Percentiles rank a stretch among this genome's conserved stretches.
Conservation (phyloP, 129 eudicot genomes). For the Tanacetum coccineum region DNA sequence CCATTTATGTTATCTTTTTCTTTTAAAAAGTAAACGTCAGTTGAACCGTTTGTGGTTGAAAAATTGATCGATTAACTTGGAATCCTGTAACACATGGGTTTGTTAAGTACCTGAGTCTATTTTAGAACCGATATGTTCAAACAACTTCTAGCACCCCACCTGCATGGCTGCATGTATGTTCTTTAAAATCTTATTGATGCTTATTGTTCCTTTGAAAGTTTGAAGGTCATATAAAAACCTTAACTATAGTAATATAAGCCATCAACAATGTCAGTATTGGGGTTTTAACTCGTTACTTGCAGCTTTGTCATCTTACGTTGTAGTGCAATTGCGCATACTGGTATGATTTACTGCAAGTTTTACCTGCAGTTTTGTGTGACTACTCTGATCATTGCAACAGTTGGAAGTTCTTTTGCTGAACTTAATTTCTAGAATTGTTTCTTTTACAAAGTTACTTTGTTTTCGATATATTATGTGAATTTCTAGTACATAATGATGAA, state of each 20-base stretch:
- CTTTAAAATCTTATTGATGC: too few species aligned
- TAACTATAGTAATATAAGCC: not conserved
- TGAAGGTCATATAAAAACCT: too few species aligned
- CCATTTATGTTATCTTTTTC: not conserved
- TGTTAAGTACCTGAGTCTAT: not conserved
- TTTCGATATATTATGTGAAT: not conserved
- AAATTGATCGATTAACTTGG: not conserved
- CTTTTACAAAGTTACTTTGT: not conserved
- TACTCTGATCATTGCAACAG: not conserved
- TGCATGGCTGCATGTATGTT: too few species aligned
- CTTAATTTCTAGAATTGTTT: not conserved
- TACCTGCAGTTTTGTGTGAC: not conserved
- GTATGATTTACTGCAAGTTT: not conserved
- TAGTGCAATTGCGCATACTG: not conserved
- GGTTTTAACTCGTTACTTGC: not conserved
- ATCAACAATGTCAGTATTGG: not conserved
- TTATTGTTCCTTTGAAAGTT: too few species aligned
- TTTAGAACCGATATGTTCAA: too few species aligned
- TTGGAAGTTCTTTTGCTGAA: not conserved
- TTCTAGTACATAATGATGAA: too few species aligned
- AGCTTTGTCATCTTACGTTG: not conserved
- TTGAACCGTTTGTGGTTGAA: constrained; percentile 5
- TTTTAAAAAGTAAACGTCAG: not conserved
- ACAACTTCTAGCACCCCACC: too few species aligned
- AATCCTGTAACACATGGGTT: not conserved